Percentiles rank a stretch among this genome's conserved stretches.
Conservation (phyloP, 768 basidiomycete species). For the Pholiota conissans region DNA sequence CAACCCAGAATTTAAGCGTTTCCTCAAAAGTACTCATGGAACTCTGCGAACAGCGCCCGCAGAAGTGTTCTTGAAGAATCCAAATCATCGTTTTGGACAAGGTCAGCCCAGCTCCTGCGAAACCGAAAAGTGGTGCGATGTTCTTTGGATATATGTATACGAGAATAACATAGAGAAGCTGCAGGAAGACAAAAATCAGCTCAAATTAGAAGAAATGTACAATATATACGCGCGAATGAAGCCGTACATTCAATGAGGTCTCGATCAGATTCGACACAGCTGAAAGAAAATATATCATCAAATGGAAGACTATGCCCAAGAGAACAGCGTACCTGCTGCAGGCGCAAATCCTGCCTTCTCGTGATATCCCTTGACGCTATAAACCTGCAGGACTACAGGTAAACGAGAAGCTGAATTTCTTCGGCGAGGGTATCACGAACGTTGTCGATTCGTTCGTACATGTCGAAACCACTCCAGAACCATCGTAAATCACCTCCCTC, state of each 20-base stretch:
- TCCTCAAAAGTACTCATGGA: slow-evolving; percentile 54
- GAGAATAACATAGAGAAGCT: slow-evolving; percentile 61
- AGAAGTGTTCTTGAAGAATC: slow-evolving; percentile 69
- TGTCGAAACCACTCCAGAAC: slow-evolving; percentile 77
- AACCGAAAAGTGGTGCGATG: slow-evolving; percentile 70
- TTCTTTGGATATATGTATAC: slow-evolving; percentile 49
- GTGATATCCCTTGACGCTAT: slow-evolving; percentile 65
- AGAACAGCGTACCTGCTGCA: slow-evolving; percentile 58
- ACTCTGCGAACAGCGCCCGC: slow-evolving; percentile 58
- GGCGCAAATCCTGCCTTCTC: slow-evolving; percentile 71
- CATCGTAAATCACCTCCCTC: slow-evolving; percentile 78
- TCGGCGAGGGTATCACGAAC: slow-evolving; percentile 18
- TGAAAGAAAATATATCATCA: slow-evolving; percentile 23
- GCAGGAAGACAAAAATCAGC: neutral
- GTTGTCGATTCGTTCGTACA: slow-evolving; percentile 57
- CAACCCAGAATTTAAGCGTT: slow-evolving; percentile 59
- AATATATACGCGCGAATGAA: too few relatives aligned
- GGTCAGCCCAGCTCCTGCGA: slow-evolving; percentile 69
- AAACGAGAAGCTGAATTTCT: slow-evolving; percentile 3
- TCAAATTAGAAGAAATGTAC: neutral
- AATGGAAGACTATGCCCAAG: slow-evolving; percentile 1
- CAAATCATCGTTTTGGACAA: slow-evolving; percentile 79
- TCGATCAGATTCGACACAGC: slow-evolving; percentile 77
- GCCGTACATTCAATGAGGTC: slow-evolving; percentile 55
- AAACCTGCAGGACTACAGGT: slow-evolving; percentile 44